A percentile compares a stretch with the other conserved stretches of the same genome.
phyloP scores from a whole-genome alignment of 2,329 filamentous ascomycete species.

The Ophiocordyceps camponoti-leonardi region DNA sequence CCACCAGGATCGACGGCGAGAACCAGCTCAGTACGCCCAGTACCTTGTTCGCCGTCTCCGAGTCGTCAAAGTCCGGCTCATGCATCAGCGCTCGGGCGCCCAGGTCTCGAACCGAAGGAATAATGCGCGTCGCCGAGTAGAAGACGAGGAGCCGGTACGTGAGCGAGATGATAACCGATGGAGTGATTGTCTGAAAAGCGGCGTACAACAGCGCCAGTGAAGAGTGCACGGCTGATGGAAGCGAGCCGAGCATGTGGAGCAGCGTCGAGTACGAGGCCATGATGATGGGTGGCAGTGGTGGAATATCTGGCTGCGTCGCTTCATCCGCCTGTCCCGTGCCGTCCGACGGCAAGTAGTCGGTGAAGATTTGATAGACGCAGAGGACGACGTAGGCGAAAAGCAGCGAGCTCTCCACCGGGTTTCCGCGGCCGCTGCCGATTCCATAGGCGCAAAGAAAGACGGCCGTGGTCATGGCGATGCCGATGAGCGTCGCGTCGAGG shows the following conservation, averaged over 20 bases:
- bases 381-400: conserved; percentile 96
- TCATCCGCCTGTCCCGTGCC: conserved; percentile 34
- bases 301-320: conserved; percentile 63
- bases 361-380: conserved; percentile 98
- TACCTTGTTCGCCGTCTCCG: conserved; percentile 63
- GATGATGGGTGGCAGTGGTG: conserved; percentile 89
- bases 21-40: conserved; percentile 83
- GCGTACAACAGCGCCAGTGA: conserved; percentile 76
- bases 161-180: conserved; percentile 87
- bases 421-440: conserved; percentile 83
- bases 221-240: conserved; percentile 72
- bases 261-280: conserved; percentile 96
- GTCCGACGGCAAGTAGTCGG: conserved; percentile 83
- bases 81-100: conserved; percentile 70
- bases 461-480: conserved; percentile 78
- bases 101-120: conserved; percentile 77
- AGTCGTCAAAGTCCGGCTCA: conserved; percentile 72
- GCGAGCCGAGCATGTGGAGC: conserved; percentile 62
- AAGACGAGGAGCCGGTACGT: conserved; percentile 89
- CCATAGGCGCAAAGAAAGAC: conserved; percentile 89
- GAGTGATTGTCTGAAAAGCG: conserved; percentile 87
- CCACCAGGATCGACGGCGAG: conserved; percentile 82
- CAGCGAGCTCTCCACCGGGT: conserved; percentile 85
- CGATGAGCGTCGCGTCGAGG: conserved; percentile 81
- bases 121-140: conserved; percentile 89